These are phyloP conservation scores for Cytospora schulzeri DNA, from an alignment of 2,329 filamentous ascomycete genomes.

Conservation along the genomic window DNA sequence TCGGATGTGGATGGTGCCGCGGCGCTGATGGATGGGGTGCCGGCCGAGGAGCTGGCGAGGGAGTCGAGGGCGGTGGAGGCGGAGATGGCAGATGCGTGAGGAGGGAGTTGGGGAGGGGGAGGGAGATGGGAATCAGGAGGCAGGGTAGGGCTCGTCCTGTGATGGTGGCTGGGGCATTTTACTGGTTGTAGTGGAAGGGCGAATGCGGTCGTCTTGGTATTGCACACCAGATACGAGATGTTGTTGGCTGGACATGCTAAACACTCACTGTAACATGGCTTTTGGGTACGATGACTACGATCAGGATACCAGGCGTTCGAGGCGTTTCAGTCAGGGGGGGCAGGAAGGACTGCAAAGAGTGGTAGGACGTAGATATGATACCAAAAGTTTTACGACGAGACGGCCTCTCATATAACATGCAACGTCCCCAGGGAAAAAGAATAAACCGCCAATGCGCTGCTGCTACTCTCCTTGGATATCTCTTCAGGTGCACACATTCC, in stretches of 20 bases:
- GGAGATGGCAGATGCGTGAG: constrained; percentile 39
- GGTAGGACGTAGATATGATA: constrained; percentile 19
- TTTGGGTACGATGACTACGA: constrained; percentile 23
- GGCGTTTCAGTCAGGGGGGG: constrained; percentile 9
- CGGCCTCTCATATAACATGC: constrained; percentile 15
- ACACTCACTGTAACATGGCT: not conserved
- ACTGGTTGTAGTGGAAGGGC: not conserved
- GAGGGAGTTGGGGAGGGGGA: too few relatives aligned
- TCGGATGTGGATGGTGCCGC: constrained; percentile 58
- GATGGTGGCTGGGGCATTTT: not conserved
- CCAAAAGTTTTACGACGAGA: constrained; percentile 15
- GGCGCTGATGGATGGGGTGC: constrained; percentile 47
- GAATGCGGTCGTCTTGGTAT: not conserved
- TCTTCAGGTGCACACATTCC: not conserved
- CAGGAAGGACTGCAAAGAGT: not conserved
- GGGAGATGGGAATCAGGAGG: not conserved
- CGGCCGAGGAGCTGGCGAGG: constrained; percentile 48
- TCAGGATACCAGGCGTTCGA: constrained; percentile 26
- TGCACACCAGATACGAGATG: not conserved
- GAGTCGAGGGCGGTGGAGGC: constrained; percentile 52
- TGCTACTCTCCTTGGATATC: not conserved
- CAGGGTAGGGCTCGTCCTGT: not conserved
- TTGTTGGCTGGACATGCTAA: not conserved
- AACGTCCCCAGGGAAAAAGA: not conserved
- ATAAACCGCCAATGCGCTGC: not conserved